Conservation (phyloP, 2,329 filamentous ascomycete species). For the Ophiostoma ulmi region DNA sequence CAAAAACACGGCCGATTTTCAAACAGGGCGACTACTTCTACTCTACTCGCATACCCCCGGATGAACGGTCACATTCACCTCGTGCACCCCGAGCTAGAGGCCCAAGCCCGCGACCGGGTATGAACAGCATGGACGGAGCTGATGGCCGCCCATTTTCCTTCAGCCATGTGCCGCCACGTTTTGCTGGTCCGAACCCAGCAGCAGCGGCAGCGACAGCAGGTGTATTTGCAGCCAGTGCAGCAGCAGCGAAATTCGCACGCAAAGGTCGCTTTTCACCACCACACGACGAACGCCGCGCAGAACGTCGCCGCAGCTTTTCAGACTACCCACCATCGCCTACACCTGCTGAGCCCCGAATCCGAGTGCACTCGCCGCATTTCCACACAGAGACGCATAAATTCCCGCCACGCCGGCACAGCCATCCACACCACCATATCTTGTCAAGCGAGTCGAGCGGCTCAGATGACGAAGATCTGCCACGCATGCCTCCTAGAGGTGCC, state of each 20-base stretch:
- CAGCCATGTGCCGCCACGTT: constrained; percentile 40
- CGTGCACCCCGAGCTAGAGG: not conserved
- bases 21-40: constrained; percentile 33
- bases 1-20: constrained; percentile 24
- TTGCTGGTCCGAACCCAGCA: constrained; percentile 22
- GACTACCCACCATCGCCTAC: constrained; percentile 41
- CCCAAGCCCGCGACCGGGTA: not conserved
- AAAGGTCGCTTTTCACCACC: constrained; percentile 35
- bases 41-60: constrained; percentile 22
- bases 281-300: constrained; percentile 35
- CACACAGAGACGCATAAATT: constrained; percentile 29
- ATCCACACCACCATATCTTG: constrained; percentile 41
- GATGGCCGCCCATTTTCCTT: constrained; percentile 40
- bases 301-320: constrained; percentile 47
- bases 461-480: constrained; percentile 34
- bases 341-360: constrained; percentile 28
- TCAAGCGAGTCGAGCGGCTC: constrained; percentile 41
- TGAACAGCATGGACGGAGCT: constrained; percentile 14
- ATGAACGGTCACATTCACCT: not conserved
- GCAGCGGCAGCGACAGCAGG: constrained; percentile 21
- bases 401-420: constrained; percentile 45
- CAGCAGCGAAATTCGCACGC: constrained; percentile 31
- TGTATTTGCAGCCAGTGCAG: constrained; percentile 23
- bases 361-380: constrained; percentile 24
- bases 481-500: constrained; percentile 29